These are phyloP conservation scores for Cubamyces lactineus DNA, from an alignment of 768 basidiomycete genomes.

Conservation along the genomic window DNA sequence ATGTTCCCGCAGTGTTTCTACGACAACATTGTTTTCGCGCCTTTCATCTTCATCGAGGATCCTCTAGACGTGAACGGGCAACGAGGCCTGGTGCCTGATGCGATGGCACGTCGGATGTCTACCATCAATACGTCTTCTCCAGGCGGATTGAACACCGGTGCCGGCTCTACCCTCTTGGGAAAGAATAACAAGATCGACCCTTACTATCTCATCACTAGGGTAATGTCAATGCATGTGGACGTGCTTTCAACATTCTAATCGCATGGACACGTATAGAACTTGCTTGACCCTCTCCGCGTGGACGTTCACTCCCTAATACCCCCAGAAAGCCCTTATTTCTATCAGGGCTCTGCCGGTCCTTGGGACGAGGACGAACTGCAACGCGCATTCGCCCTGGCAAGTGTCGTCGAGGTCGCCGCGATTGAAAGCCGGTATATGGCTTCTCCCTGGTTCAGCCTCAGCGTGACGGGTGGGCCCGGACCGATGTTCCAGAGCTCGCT, in stretches of 20 bases:
- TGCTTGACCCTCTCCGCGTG: conserved; percentile 69
- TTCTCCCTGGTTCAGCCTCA: conserved; percentile 45
- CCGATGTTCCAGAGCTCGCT: conserved; percentile 36
- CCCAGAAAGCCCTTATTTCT: conserved; percentile 64
- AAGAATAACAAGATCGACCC: conserved; percentile 81
- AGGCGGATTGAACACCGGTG: conserved; percentile 29
- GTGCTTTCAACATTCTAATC: not conserved
- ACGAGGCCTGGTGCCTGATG: conserved; percentile 50
- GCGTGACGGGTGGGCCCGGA: conserved; percentile 40
- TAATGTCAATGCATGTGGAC: conserved; percentile 38
- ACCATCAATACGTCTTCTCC: conserved; percentile 39
- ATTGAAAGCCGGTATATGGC: conserved; percentile 43
- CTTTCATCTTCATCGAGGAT: conserved; percentile 96
- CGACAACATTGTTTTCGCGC: conserved; percentile 95
- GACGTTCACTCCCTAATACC: conserved; percentile 64
- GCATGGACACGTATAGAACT: conserved; percentile 46
- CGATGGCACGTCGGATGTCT: conserved; percentile 43
- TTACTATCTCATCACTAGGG: conserved; percentile 87
- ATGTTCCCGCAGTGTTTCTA: conserved; percentile 75
- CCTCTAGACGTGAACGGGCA: conserved; percentile 71
- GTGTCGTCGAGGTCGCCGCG: conserved; percentile 56
- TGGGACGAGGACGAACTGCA: conserved; percentile 74
- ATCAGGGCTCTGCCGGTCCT: conserved; percentile 62
- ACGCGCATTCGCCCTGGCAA: conserved; percentile 62
- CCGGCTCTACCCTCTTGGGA: conserved; percentile 47